Base-by-base conservation (phyloP, 306 rosid species). In the Vigna nakashimae region DNA sequence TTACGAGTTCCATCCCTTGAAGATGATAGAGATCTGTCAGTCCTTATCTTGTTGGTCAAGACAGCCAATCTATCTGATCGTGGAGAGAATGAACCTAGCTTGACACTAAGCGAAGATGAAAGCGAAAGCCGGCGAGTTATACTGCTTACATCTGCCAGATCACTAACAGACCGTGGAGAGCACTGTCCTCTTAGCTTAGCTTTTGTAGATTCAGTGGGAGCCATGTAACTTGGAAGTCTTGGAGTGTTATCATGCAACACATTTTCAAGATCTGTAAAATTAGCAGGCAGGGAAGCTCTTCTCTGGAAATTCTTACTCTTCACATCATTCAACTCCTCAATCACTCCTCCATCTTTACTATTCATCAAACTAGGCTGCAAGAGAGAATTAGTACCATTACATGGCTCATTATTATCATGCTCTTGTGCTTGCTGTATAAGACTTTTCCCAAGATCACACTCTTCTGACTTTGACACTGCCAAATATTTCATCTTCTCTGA, bases 171-270 rank as follows among this genome's bases (percentile, higher is more conserved):
- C 74, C 73, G 59, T 0, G 76, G 80, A 26, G 80, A 84, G 59
- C 80, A 73, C 68, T 69, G 85, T 10, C 75, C 90, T 87, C 80
- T 84, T 38, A 87, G 83, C 78, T 65, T 87, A 66, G 84, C 90
- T 49, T 84, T 87, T 28, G 86, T 84, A 65, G 90, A 87, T 76
- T 84, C 82, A 26, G 90, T 87, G 11, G 88, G 80, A 17, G 69
- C 77, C 90, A 87, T 87, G 26, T 87, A 87, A 69, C 85, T 84
- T 0, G 90, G 88, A 20, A 79, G 15, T 48, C 66, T 75, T 30
- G 72, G 78, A 45, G 64, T 59, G 59, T 60, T 66, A 53, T 53
- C 60, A 30, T 60, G 86, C 10, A 64, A 32, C 12, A 65, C 67
- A 53, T 51, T 79, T 42, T 87, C 84, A 24, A 52, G 79, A 68